phyloP scores from a whole-genome alignment of 805 yeast species.

The Zygotorulaspora sp. region DNA sequence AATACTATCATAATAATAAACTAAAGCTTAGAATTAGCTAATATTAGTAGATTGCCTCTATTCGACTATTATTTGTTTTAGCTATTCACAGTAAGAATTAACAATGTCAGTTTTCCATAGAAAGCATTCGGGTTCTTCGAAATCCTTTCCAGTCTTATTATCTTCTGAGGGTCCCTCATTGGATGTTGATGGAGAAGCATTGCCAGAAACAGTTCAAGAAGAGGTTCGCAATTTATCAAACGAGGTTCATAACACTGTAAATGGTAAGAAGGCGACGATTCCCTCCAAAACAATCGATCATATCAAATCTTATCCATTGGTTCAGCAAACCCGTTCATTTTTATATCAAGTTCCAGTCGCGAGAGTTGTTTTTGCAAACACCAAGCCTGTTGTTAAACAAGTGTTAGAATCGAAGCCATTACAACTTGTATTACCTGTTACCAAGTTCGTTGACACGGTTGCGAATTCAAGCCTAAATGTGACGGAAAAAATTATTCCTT shows the following conservation, averaged over 20 bases:
- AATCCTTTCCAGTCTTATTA: conserved; percentile 12
- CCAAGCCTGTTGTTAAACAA: conserved; percentile 33
- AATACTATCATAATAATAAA: no score
- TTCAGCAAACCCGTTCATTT: conserved; percentile 38
- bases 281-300: conserved; percentile 38
- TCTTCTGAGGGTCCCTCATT: conserved; percentile 13
- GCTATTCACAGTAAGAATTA: background rate
- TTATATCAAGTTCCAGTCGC: conserved; percentile 38
- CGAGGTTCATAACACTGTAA: conserved; percentile 2
- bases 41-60: no score
- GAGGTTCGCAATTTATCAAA: conserved; percentile 9
- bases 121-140: conserved; percentile 14
- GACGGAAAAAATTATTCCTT: conserved; percentile 59
- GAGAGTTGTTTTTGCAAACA: conserved; percentile 32
- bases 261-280: conserved; percentile 4
- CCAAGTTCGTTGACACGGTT: conserved; percentile 46
- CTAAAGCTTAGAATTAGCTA: no score
- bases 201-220: conserved; percentile 7
- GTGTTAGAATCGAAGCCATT: conserved; percentile 31
- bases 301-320: conserved; percentile 46
- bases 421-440: conserved; percentile 41
- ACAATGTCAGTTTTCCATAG: conserved; percentile 18
- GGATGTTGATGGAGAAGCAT: conserved; percentile 5
- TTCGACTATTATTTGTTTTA: background rate
- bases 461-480: conserved; percentile 52